Base-by-base conservation (phyloP, 345 rosid species). In the Boechera stricta region DNA sequence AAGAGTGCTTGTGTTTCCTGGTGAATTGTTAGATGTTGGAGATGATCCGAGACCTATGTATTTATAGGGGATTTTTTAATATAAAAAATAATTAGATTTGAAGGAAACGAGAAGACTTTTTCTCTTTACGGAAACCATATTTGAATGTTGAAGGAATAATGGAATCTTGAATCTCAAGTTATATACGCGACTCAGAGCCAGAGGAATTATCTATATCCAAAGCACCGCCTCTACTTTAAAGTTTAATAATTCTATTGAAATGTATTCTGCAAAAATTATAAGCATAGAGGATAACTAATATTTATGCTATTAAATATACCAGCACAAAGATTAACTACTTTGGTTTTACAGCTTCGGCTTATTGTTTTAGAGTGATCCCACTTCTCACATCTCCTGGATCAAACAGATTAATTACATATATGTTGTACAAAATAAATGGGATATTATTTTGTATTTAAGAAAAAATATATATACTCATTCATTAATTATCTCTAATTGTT, bases 81-180 rank as follows among this genome's bases (percentile, higher is more conserved):
- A 35, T 35, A 35, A 35, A 3, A 39, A 39, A 5, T 24, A 45
- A 47, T 69, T 61, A 44, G 28, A 35, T 29, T 35, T 45, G 59
- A 70, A 63, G 59, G 52, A 77, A 63, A 54, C 8, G 11, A 16
- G 7, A 63, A 63, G 64, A 63, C 77, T 38, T 71, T 72, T 16
- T 57, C 38, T 58, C n/a, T 48, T 4, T 10, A 32, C 49, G 21
- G 77, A 35, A 70, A 78, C 77, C 73, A 72, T 66, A 42, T 51
- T 72, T 72, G 81, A 78, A 49, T 70, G 76, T 70, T 55, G 66
- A 77, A 70, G 77, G 81, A 65, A 72, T 57, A 66, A 57, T 5
- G 47, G 72, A 77, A 64, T 71, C 80, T 71, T 71, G 45, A 71
- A 38, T 56, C 53, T 64, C 45, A 71, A 71, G 67, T 55, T 63